Conservation (phyloP, 2,329 filamentous ascomycete species). For the Botrytis paeoniae region DNA sequence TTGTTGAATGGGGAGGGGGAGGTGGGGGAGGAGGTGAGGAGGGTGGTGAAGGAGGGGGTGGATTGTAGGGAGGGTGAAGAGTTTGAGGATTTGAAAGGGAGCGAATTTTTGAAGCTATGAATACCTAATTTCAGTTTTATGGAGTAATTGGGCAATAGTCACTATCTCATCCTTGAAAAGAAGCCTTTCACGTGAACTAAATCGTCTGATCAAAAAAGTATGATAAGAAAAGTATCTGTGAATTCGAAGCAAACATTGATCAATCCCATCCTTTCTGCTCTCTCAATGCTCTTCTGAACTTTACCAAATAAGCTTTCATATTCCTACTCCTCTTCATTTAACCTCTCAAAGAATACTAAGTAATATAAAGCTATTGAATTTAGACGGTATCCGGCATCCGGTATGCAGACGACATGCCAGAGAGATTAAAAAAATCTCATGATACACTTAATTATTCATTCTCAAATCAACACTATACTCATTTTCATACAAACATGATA, state of each 20-base stretch:
- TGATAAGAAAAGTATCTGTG: background rate
- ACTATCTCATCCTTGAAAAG: background rate
- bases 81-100: conserved; percentile 30
- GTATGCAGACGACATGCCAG: background rate
- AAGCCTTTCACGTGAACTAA: background rate
- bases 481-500: background rate
- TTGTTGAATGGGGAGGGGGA: too few species aligned
- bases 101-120: conserved; percentile 8
- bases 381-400: background rate
- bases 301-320: background rate
- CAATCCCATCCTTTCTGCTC: background rate
- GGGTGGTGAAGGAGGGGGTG: conserved; percentile 49
- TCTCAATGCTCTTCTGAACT: background rate
- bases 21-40: conserved; percentile 44
- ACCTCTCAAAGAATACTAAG: background rate
- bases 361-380: background rate
- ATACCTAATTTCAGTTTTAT: background rate
- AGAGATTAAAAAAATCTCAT: background rate
- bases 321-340: background rate
- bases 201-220: background rate
- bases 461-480: too few species aligned
- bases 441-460: too few species aligned
- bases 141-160: background rate
- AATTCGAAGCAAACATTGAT: background rate
- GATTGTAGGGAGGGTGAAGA: conserved; percentile 53